These are phyloP conservation scores for Lathyrus oleraceus DNA, from an alignment of 306 rosid genomes.

Conservation along the genomic window DNA sequence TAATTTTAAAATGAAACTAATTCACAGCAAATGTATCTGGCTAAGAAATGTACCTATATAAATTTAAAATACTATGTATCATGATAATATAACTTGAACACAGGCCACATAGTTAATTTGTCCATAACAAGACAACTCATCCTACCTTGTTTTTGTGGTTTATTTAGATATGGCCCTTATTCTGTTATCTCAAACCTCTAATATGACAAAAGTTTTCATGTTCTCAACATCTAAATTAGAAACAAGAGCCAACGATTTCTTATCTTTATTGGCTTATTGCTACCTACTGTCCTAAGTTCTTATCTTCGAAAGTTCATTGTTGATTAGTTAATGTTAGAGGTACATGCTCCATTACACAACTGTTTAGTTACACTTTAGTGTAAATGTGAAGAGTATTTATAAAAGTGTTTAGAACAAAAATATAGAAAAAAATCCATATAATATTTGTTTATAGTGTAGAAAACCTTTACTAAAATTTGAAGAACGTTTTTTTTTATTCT, in stretches of 20 bases:
- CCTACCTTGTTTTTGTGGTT: constrained; percentile 34
- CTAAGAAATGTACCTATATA: constrained; percentile 17
- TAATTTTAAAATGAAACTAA: too few species aligned
- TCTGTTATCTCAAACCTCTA: constrained; percentile 28
- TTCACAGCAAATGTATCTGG: too few species aligned
- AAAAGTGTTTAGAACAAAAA: too few species aligned
- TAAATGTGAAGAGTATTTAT: too few species aligned
- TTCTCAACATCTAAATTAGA: constrained; percentile 11
- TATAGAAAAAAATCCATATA: too few species aligned
- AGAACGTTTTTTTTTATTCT: too few species aligned
- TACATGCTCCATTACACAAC: background rate
- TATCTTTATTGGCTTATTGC: constrained; percentile 21
- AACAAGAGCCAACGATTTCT: constrained; percentile 30
- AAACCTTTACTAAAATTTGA: too few species aligned
- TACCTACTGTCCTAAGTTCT: background rate
- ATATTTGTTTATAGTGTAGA: too few species aligned
- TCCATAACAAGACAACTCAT: constrained; percentile 26
- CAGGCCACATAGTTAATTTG: constrained; percentile 31
- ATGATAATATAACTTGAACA: constrained; percentile 25
- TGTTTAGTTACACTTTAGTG: too few species aligned
- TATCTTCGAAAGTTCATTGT: background rate
- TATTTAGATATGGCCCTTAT: constrained; percentile 26
- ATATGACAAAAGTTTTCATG: constrained; percentile 33
- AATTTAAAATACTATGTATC: constrained; percentile 20
- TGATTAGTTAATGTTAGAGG: background rate